Evolutionary conservation across 2,329 filamentous ascomycete genomes (phyloP), one percentile per base, ranked within the genome.

Genomic region (Pseudonectria foliicola): DNA sequence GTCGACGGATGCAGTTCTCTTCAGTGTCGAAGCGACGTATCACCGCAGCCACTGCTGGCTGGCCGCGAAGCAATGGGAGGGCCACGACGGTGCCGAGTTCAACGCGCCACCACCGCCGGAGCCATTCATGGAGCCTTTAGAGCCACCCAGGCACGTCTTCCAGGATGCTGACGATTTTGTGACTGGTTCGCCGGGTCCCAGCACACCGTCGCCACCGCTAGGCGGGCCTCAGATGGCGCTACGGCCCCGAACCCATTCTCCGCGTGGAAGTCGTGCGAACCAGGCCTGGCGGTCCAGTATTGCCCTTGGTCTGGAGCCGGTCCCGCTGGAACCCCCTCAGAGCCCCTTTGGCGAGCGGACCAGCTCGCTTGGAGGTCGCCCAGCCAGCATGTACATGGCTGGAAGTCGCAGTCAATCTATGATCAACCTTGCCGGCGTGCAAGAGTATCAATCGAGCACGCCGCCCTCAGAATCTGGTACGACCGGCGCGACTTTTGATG

Each of bases 21-120:
- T 76, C 52, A 77, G 73, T 40, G 71, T 76, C 33, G 74, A 78
- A 52, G 74, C 73, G 11, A 76, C 71, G 13, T 77, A 77, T 49
- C 70, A 73, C 45, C 70, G 74, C 33, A 72, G 68, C 34, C 70
- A 75, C 58, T 75, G 71, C 54, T 75, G 71, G 71, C 56, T 70
- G 23, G 69, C 67, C 3, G 71, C 70, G 14, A 68, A 71, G 44
- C 54, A 61, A 28, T 75, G 71, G 71, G 66, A 70, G 36, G 57
- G 57, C 6, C 44, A 54, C 3, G 48, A 56, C 6, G 56, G 53
- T n/a, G 48, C 46, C 4, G 47, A 53, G 12, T 44, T 44, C 4
- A 33, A 39, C 4, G 24, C 45, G 4, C 35, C 49, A 5, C 48
- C 54, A 3, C 43, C 48, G 1, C 45, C 50, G 12, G 59, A 66